Base-by-base conservation (phyloP, 2,329 filamentous ascomycete genomes). In the Lachnellula occidentalis region DNA sequence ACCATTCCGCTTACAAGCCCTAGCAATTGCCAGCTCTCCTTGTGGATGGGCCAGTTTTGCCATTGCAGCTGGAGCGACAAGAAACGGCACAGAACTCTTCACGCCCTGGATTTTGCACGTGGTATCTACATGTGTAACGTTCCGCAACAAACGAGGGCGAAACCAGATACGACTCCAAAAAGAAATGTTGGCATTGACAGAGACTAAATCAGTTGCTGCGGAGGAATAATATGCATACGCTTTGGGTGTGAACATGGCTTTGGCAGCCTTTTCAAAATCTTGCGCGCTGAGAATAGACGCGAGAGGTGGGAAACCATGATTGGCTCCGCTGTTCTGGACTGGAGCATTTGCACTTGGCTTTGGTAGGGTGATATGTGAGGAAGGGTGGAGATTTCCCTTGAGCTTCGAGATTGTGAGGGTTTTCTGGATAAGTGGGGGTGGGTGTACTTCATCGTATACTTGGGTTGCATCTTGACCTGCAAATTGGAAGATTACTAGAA, bases 151-250 rank as follows among this genome's bases (percentile, higher is more conserved):
- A 14, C 80, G 74, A 0, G 81, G 81, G 1, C 83, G 78, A 8
- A 86, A 76, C 69, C 74, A 74, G 58, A 86, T 81, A 21, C 73
- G 67, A 43, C 74, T 71, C 60, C 80, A 82, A 56, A 75, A 71
- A 1, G 74, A 70, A 24, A 71, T 72, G 66, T 86, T 87, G 48
- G 76, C 74, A 34, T 71, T 71, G 31, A 81, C 78, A 45, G 83
- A 79, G 61, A 76, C 76, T 24, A 90, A 76, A 71, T 96, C 83
- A 4, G 81, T 85, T 17, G 83, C 79, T 3, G 82, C 83, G 9
- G 81, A 85, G 19, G 79, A 83, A 64, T 82, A 78, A 62, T 85
- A 87, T 1, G 83, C 83, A 79, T 80, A 86, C 9, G 82, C 78
- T 63, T 86, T 86, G 34, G 76, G 74, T 17, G 74, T 73, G 45